Conservation (phyloP, 2,329 filamentous ascomycete genomes). For the Decorospora gaudefroyi region DNA sequence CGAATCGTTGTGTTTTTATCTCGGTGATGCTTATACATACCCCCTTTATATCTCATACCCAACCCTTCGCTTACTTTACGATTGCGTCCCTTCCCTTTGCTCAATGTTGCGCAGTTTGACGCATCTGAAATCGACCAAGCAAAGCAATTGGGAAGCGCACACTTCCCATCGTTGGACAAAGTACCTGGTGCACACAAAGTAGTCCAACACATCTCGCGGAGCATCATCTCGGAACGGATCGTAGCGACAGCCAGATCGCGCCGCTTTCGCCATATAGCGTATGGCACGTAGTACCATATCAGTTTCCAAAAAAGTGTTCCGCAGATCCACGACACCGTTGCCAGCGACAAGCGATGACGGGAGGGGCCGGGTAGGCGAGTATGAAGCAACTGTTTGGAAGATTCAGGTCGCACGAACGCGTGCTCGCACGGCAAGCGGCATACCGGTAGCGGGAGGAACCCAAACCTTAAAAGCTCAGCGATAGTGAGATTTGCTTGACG, state of each 20-base stretch:
- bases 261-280: conserved; percentile 16
- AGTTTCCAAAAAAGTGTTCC: not conserved
- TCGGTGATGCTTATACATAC: too few species aligned
- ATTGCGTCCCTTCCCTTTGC: conserved; percentile 1
- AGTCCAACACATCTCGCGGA: not conserved
- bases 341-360: conserved; percentile 5
- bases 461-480: conserved; percentile 3
- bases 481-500: conserved; percentile 6
- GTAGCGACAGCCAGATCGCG: conserved; percentile 12
- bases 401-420: conserved; percentile 23
- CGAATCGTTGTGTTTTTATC: too few species aligned
- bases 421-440: conserved; percentile 17
- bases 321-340: not conserved
- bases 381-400: conserved; percentile 10
- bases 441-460: conserved; percentile 2
- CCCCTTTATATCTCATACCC: conserved; percentile 6
- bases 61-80: not conserved
- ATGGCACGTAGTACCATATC: not conserved
- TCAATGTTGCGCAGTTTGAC: conserved; percentile 22
- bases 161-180: conserved; percentile 6
- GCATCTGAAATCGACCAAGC: conserved; percentile 12
- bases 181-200: too few species aligned
- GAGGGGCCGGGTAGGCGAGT: conserved; percentile 12
- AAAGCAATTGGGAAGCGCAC: conserved; percentile 17
- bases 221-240: conserved; percentile 9